Base-by-base conservation (phyloP, 345 rosid species). In the Citrus inodora region DNA sequence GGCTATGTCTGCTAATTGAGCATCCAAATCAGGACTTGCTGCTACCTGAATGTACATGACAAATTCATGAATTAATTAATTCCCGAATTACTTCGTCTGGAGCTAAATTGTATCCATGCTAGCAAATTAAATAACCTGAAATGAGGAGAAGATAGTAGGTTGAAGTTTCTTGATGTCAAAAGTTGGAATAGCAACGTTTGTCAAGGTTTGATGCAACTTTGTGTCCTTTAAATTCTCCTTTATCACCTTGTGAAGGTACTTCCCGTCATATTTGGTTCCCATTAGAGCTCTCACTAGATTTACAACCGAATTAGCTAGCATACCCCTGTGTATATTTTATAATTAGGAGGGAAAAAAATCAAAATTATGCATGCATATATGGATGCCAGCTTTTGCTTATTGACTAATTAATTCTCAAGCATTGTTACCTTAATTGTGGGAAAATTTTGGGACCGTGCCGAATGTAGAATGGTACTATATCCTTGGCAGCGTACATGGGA, bases 261-360 rank as follows among this genome's bases (percentile, higher is more conserved):
- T 82, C 30, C 97, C 98, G 46, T 86, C 48, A 82, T 94, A 90
- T 70, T 91, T 91, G 55, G 93, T 92, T 76, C 95, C 97, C 17
- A 75, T 80, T 75, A 93, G 63, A 73, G 71, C 83, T 86, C 84
- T 90, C 66, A 80, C 67, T 27, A 82, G 82, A 60, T 81, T 87
- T 27, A 84, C 65, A 13, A 86, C 22, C 77, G 80, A 46, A 53
- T 53, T 53, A 76, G 84, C 82, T 40, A 79, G 9, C 14, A 69
- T 1, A 19, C 87, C 87, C 11, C 98, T 87, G 87, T 40, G 24
- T 2, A 1, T 19, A 35, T 69, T 69, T 60, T 24, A 75, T 1
- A 53, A 40, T 3, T 22, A 48, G 42, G 30, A 22, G 4, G 58
- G 14, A 65, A 67, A 6, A 73, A 55, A 53, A 11, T 46, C 51